Evolutionary conservation across 2,329 filamentous ascomycete species (phyloP).

Genomic region (Aureobasidium zeae): DNA sequence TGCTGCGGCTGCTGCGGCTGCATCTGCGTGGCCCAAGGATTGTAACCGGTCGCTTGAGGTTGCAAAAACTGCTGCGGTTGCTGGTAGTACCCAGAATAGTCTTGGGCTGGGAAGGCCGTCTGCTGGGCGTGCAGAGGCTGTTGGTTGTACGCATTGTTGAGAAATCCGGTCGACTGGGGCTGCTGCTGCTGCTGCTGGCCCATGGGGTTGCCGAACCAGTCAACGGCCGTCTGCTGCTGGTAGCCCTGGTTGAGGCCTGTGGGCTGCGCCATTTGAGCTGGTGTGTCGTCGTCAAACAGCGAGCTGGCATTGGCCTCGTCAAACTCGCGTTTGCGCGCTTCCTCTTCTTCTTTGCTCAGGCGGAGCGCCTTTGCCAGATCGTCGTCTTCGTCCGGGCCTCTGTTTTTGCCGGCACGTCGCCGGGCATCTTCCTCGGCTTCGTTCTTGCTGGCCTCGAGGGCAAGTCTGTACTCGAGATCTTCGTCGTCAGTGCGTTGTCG

Average conservation of each 20-base stretch:
- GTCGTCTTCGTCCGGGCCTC: conserved; percentile 53
- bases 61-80: conserved; percentile 47
- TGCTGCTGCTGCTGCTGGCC: conserved; percentile 55
- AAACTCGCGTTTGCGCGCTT: conserved; percentile 71
- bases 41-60: conserved; percentile 52
- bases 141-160: conserved; percentile 55
- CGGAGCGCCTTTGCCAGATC: conserved; percentile 92
- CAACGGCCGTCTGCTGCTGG: conserved; percentile 89
- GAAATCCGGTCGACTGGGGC: conserved; percentile 57
- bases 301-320: conserved; percentile 77
- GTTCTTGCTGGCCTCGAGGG: conserved; percentile 87
- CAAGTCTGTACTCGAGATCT: conserved; percentile 81
- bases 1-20: no score
- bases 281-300: conserved; percentile 80
- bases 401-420: conserved; percentile 47
- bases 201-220: conserved; percentile 95
- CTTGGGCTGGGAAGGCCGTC: conserved; percentile 59
- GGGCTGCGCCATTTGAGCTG: conserved; percentile 54
- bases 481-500: conserved; percentile 53
- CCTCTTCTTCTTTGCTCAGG: conserved; percentile 90
- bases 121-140: conserved; percentile 66
- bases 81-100: conserved; percentile 44
- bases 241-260: conserved; percentile 96
- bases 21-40: conserved; percentile 32
- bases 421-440: conserved; percentile 87